Evolutionary conservation across 805 yeast genomes (phyloP), one percentile per base, ranked within the genome.

Genomic region (Ascoidea rubescens): DNA sequence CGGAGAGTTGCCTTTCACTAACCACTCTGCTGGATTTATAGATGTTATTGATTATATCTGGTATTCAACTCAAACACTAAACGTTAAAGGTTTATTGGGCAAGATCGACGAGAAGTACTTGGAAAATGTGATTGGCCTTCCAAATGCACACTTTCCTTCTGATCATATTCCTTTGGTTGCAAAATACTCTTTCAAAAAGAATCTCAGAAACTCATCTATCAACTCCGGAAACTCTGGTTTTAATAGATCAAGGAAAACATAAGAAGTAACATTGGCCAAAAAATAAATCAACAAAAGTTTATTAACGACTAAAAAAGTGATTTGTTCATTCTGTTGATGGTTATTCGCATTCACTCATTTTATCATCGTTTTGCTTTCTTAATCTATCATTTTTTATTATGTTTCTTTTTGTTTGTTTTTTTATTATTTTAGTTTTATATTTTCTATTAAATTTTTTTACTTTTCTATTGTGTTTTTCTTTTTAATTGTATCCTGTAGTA

Each of bases 11-110:
- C 95, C 96, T 48, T 91, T 91, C 66, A 91, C 99, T 5, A 93
- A 93, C 67, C 84, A 82, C 67, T 83, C 98, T 0, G 99, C 99
- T 31, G 80, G 84, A 43, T 93, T 93, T 68, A 88, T 95, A 1
- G 89, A 88, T 62, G 90, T 83, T 46, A 87, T 93, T 68, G 99
- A 93, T 70, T 93, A 93, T 65, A 82, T 93, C 54, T 95, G 98
- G 96, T 89, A 86, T 67, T 80, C 96, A 2, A 85, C 96, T 6
- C 74, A 81, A 12, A 73, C 80, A n/a, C 71, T 93, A 56, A 78
- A 82, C 53, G 96, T 93, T 6, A 81, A 81, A 59, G 97, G 96
- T 6, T 69, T 93, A 60, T 71, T 91, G 52, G 98, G 96, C 31
- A 79, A 80, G 59, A 79, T 90, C 47, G 97, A 91, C 64, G 74